phyloP scores from a whole-genome alignment of 495 filamentous ascomycete species.

The Massariosphaeria phaeospora region DNA sequence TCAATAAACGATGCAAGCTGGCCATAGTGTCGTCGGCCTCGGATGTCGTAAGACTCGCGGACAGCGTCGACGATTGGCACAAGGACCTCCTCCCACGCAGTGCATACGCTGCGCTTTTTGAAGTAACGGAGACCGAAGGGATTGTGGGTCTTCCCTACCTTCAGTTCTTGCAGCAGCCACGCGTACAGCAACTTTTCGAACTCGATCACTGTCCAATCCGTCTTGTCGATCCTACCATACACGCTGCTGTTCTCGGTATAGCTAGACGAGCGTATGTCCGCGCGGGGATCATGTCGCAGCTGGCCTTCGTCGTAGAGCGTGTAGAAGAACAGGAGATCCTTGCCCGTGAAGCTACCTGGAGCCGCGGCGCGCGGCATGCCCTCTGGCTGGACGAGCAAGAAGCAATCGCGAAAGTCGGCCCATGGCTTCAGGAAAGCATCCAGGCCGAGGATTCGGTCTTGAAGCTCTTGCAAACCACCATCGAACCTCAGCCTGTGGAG shows the following conservation, averaged over 20 bases:
- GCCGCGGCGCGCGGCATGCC: not conserved
- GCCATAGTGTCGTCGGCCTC: conserved; percentile 16
- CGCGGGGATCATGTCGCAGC: conserved; percentile 8
- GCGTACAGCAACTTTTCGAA: conserved; percentile 22
- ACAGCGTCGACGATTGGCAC: conserved; percentile 22
- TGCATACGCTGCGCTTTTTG: not conserved
- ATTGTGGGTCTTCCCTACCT: conserved; percentile 17
- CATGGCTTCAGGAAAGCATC: conserved; percentile 19
- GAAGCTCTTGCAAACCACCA: too few relatives aligned
- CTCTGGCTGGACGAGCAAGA: conserved; percentile 2
- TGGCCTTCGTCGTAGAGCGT: conserved; percentile 18
- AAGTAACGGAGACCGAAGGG: conserved; percentile 18
- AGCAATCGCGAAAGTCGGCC: conserved; percentile 20
- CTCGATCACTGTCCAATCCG: conserved; percentile 5
- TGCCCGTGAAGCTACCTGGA: conserved; percentile 1
- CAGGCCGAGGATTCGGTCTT: conserved; percentile 2
- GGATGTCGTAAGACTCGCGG: conserved; percentile 8
- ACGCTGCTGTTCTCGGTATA: not conserved
- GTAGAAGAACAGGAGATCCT: conserved; percentile 11
- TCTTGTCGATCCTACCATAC: not conserved
- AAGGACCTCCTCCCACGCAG: conserved; percentile 20
- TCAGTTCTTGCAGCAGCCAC: conserved; percentile 20
- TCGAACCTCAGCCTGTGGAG: too few relatives aligned
- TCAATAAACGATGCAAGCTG: conserved; percentile 22
- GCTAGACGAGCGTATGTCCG: not conserved